Evolutionary conservation across 2,329 filamentous ascomycete genomes (phyloP).

Genomic region (Endoconidiophora laricicola): DNA sequence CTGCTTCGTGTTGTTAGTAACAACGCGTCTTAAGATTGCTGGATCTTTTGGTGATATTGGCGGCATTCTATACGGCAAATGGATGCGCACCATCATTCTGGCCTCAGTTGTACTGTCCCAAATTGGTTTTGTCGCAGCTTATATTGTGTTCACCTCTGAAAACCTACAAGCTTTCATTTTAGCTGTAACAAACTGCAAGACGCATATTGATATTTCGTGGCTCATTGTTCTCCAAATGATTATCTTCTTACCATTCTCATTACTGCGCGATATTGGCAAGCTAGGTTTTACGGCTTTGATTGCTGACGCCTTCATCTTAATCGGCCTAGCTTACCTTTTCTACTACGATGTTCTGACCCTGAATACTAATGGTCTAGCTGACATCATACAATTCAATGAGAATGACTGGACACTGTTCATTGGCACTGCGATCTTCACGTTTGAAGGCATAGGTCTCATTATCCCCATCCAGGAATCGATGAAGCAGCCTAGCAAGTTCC

Average conservation of each 20-base stretch:
- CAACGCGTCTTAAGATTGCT: conserved; percentile 66
- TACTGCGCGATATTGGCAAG: conserved; percentile 93
- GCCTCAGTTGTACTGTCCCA: conserved; percentile 88
- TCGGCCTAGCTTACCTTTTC: conserved; percentile 84
- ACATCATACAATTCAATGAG: conserved; percentile 81
- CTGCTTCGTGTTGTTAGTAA: conserved; percentile 87
- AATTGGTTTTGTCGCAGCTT: conserved; percentile 84
- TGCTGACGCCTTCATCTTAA: conserved; percentile 84
- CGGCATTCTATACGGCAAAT: conserved; percentile 74
- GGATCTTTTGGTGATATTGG: conserved; percentile 98
- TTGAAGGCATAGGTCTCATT: conserved; percentile 92
- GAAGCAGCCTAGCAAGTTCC: conserved; percentile 80
- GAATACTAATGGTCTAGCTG: conserved; percentile 55
- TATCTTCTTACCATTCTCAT: conserved; percentile 83
- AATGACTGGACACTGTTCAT: conserved; percentile 95
- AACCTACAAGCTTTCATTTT: conserved; percentile 90
- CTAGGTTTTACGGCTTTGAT: conserved; percentile 87
- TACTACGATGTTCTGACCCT: conserved; percentile 89
- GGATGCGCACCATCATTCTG: conserved; percentile 78
- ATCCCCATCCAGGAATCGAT: conserved; percentile 98
- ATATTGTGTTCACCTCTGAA: conserved; percentile 92
- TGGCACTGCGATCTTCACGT: conserved; percentile 96
- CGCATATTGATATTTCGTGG: conserved; percentile 69
- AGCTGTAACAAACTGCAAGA: conserved; percentile 76
- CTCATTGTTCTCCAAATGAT: conserved; percentile 91